Conservation (phyloP, 805 yeast genomes). For the Blastobotrys mokoenaii region DNA sequence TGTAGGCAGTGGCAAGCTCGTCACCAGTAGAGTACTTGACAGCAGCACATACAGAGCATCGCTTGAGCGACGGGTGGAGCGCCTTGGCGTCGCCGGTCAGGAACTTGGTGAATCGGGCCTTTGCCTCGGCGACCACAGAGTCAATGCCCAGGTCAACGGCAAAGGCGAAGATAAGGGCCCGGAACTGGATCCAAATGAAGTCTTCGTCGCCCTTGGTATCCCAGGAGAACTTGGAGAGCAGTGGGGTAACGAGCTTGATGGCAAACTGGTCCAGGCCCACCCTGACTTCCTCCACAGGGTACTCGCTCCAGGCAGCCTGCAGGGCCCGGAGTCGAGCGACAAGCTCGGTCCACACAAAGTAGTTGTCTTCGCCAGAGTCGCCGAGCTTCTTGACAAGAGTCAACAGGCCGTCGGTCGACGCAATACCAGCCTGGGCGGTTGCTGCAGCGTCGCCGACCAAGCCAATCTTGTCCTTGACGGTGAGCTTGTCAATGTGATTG, state of each 20-base stretch:
- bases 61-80: slow-evolving; percentile 42
- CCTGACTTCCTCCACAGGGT: slow-evolving; percentile 30
- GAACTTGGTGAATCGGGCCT: slow-evolving; percentile 30
- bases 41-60: slow-evolving; percentile 36
- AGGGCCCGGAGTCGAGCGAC: slow-evolving; percentile 30
- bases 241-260: slow-evolving; percentile 43
- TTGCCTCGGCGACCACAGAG: slow-evolving; percentile 38
- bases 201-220: slow-evolving; percentile 48
- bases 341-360: slow-evolving; percentile 52
- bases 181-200: slow-evolving; percentile 54
- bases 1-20: slow-evolving; percentile 31
- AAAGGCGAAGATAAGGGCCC: slow-evolving; percentile 48
- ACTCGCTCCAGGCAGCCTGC: slow-evolving; percentile 30
- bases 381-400: slow-evolving; percentile 33
- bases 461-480: slow-evolving; percentile 73
- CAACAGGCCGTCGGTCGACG: slow-evolving; percentile 49
- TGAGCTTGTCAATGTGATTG: slow-evolving; percentile 44
- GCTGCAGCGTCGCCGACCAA: slow-evolving; percentile 74
- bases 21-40: slow-evolving; percentile 32
- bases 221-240: slow-evolving; percentile 52
- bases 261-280: slow-evolving; percentile 45
- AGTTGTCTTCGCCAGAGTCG: slow-evolving; percentile 33
- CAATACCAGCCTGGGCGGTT: slow-evolving; percentile 61
- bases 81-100: slow-evolving; percentile 39
- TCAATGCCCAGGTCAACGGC: slow-evolving; percentile 49